These are phyloP conservation scores for Saccharomycopsis vini DNA, from an alignment of 805 yeast genomes.

Conservation along the genomic window DNA sequence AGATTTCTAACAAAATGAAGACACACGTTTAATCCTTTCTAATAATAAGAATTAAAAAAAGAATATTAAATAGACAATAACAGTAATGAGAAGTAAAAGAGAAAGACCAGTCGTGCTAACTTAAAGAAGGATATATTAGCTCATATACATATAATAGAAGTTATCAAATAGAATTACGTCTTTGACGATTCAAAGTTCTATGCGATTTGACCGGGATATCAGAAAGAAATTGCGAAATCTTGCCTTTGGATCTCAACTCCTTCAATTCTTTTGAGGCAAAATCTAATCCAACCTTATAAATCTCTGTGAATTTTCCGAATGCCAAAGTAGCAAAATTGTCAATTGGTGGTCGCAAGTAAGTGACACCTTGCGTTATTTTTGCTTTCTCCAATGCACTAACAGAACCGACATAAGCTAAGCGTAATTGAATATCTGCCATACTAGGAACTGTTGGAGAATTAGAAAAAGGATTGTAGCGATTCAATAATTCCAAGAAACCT, in stretches of 20 bases:
- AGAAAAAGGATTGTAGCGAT: slow-evolving; percentile 86
- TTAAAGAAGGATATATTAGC: not conserved
- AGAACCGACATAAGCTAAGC: slow-evolving; percentile 90
- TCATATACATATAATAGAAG: too few species aligned
- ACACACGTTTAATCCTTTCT: too few species aligned
- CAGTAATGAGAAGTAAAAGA: too few species aligned
- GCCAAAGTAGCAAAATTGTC: slow-evolving; percentile 88
- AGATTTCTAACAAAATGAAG: too few species aligned
- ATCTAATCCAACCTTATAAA: slow-evolving; percentile 66
- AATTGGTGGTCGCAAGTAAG: slow-evolving; percentile 88
- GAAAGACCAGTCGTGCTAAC: not conserved
- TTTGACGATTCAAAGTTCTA: slow-evolving; percentile 27
- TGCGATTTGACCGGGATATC: slow-evolving; percentile 24
- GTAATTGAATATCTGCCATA: slow-evolving; percentile 88
- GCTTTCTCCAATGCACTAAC: slow-evolving; percentile 89
- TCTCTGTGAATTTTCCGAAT: slow-evolving; percentile 85
- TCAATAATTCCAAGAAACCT: slow-evolving; percentile 84
- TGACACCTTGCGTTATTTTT: slow-evolving; percentile 73
- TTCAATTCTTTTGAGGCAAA: slow-evolving; percentile 58
- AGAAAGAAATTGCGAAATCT: slow-evolving; percentile 52
- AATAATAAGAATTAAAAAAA: too few species aligned
- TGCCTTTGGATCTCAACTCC: slow-evolving; percentile 41
- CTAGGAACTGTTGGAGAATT: slow-evolving; percentile 82
- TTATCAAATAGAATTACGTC: slow-evolving; percentile 55
- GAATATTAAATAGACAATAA: too few species aligned